Base-by-base conservation (phyloP, 2,329 filamentous ascomycete species). In the Laburnicola sp. region DNA sequence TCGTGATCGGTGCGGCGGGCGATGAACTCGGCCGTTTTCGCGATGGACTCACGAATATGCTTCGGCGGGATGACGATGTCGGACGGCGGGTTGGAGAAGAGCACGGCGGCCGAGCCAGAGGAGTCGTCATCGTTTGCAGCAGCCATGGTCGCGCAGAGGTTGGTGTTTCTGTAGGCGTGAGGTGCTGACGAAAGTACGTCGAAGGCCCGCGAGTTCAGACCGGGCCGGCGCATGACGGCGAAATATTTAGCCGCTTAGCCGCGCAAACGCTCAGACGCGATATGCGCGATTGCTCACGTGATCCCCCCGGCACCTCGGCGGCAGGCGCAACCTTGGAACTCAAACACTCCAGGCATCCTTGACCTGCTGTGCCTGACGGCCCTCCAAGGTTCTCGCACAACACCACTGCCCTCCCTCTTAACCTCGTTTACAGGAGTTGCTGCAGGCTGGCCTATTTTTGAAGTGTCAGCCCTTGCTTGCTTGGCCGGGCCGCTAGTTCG, bases 1-100 rank as follows among this genome's bases (percentile, higher is more conserved):
- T 95, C 91, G 6, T 84, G 71, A 9, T 76, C 65, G 31, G 83
- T 83, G 65, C 84, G 84, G 62, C 85, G 82, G 52, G 86, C 86
- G 51, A 97, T 89, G 71, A 95, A 97, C 40, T 91, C 91, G 46
- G 94, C 93, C 9, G 93, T 96, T 78, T 96, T 97, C 74, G 97
- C 92, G 67, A 99, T 86, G 60, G 93, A 83, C 21, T 80, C 80
- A 79, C 91, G 86, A 66, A 97, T 91, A 69, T 92, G 89, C 70
- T 86, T 84, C 0, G 85, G 94, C 22, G 94, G 94, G 48, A 97
- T 82, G 50, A 97, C 89, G 58, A 96, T 82, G 56, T 91, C 91
- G 51, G 86, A 77, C 3, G 93, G 93, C 30, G 90, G 86, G 72
- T 91, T 93, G 71, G 59, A 58, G 23, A 53, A 53, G 43, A 69